Evolutionary conservation across 768 basidiomycete genomes (phyloP), one percentile per base, ranked within the genome.

Genomic region (Naganishia vaughanmartiniae): DNA sequence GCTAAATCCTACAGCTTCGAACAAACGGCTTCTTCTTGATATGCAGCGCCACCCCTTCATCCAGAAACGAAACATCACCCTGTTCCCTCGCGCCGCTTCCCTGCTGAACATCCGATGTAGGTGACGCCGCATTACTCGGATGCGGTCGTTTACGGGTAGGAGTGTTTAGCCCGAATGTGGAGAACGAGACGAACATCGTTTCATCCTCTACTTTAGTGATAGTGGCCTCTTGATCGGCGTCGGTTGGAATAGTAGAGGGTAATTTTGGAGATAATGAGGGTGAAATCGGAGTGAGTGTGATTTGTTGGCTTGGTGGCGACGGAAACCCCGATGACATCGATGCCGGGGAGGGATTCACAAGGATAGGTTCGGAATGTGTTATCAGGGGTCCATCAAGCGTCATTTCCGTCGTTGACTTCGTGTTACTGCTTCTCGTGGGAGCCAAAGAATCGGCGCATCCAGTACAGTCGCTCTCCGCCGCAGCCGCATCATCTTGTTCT

Each of bases 11-110:
- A 51, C 48, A 51, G 48, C 39, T 45, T 42, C 60, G 39, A 26
- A 26, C 39, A 26, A 63, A 42, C 60, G 60, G 57, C n/a, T 63
- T 63, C 42, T 63, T 63, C 39, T 63, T 63, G 1, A 30, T 28
- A 15, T 26, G 60, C 11, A 26, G 30, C 34, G 21, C 24, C n/a
- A 51, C 4, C 19, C 48, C 48, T n/a, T 51, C 24, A 51, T 63
- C 39, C 26, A 14, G 14, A 28, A 4, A n/a, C 7, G 7, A 34
- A 14, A 9, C 0, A 26, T 28, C 39, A 26, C 24, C 42, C 1
- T n/a, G 21, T 42, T 63, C 24, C 24, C 15, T 28, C 33, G n/a
- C 7, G 28, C 15, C 3, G 19, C 7, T 45, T 15, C 15, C 60
- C 14, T 14, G 48, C 24, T 42, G 42, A 15, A 51, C 30, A 24